Percentiles rank a stretch among this genome's conserved stretches.
phyloP scores from a whole-genome alignment of 257 asterid genomes.

The Ocimum tenuiflorum region DNA sequence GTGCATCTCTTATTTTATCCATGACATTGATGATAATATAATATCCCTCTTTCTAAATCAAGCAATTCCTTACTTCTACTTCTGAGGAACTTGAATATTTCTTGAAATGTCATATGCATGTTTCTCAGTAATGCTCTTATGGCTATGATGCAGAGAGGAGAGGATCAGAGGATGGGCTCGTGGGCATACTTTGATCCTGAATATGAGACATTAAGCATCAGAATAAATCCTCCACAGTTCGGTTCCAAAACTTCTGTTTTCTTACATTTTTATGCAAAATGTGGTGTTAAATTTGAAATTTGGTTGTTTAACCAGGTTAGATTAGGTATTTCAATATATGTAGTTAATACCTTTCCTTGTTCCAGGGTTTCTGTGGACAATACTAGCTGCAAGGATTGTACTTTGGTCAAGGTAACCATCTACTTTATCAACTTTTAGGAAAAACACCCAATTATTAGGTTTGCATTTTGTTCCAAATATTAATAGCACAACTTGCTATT shows the following conservation, averaged over 20 bases:
- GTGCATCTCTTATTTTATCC: background rate
- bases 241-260: conserved; percentile 13
- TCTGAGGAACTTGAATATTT: background rate
- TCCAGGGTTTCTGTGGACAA: conserved; percentile 95
- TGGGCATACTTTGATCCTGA: conserved; percentile 99
- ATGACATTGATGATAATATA: background rate
- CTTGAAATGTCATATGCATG: background rate
- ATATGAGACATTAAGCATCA: conserved; percentile 83
- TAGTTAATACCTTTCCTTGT: conserved; percentile 18
- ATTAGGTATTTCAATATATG: conserved; percentile 5
- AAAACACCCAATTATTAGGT: background rate
- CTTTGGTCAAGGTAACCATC: conserved; percentile 75
- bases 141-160: conserved; percentile 34
- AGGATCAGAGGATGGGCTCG: conserved; percentile 58
- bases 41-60: background rate
- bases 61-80: background rate
- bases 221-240: conserved; percentile 98
- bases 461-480: background rate
- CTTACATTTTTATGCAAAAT: conserved; percentile 10
- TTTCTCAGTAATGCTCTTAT: conserved; percentile 8
- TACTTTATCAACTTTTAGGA: background rate
- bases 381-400: conserved; percentile 70
- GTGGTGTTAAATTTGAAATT: background rate
- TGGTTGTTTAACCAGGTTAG: background rate
- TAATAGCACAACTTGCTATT: background rate